Conservation (phyloP, 2,329 filamentous ascomycete species). For the Tolypocladium sp. region DNA sequence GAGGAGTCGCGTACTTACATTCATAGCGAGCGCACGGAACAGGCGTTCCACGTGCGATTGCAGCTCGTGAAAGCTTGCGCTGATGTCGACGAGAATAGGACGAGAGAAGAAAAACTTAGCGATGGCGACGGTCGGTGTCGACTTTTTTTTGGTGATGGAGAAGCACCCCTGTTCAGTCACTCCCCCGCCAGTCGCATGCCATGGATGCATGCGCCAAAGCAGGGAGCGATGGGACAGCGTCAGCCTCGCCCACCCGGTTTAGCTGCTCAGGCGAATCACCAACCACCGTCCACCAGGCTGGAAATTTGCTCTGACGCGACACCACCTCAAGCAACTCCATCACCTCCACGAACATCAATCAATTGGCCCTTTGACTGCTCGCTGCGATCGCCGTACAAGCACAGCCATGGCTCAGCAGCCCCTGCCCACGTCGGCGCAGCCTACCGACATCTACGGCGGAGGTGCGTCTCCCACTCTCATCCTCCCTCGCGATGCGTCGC, state of each 20-base stretch:
- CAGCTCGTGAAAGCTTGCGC: not conserved
- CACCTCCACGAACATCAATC: not conserved
- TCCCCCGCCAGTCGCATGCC: not conserved
- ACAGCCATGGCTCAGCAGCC: conserved; percentile 46
- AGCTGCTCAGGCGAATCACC: not conserved
- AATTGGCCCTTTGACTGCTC: not conserved
- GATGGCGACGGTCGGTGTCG: not conserved
- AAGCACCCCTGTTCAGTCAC: not conserved
- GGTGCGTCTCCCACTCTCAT: conserved; percentile 28
- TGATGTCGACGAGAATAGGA: no score
- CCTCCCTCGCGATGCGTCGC: not conserved
- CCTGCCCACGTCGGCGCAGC: conserved; percentile 45
- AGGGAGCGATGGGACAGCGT: not conserved
- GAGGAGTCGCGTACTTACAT: conserved; percentile 20
- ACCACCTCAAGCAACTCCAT: not conserved
- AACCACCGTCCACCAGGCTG: not conserved
- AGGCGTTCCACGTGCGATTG: not conserved
- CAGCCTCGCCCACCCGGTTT: not conserved
- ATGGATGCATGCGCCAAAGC: not conserved
- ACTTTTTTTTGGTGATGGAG: not conserved
- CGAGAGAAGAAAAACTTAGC: not conserved
- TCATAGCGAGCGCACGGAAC: conserved; percentile 20
- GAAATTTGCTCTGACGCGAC: conserved; percentile 1
- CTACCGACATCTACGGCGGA: conserved; percentile 56
- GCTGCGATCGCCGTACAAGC: conserved; percentile 2